These are phyloP conservation scores for Maudiozyma bulderi DNA, from an alignment of 805 yeast species.

Conservation along the genomic window DNA sequence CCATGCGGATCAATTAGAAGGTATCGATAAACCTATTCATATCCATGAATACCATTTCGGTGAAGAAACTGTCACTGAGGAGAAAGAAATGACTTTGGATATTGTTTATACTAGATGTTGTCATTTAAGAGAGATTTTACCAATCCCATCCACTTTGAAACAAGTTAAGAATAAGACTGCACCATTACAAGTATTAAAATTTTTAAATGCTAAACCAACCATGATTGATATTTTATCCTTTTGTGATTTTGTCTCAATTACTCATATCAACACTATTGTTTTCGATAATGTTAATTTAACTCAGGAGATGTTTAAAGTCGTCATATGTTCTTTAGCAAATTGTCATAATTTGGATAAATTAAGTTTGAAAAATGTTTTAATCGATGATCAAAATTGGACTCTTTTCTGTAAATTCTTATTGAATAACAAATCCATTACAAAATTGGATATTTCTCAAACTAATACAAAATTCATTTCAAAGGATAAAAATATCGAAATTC, in stretches of 20 bases:
- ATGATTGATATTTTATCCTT: conserved; percentile 79
- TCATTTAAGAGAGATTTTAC: conserved; percentile 80
- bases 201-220: conserved; percentile 80
- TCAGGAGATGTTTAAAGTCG: conserved; percentile 61
- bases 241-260: conserved; percentile 76
- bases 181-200: conserved; percentile 60
- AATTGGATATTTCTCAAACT: conserved; percentile 62
- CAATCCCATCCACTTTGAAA: conserved; percentile 79
- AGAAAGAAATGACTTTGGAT: conserved; percentile 37
- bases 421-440: conserved; percentile 45
- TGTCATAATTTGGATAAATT: conserved; percentile 60
- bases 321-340: conserved; percentile 60
- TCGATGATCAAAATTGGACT: conserved; percentile 69
- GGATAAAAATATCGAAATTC: neutral
- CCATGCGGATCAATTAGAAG: conserved; percentile 9
- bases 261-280: conserved; percentile 65
- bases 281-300: conserved; percentile 73
- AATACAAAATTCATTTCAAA: conserved; percentile 27
- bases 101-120: conserved; percentile 84
- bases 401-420: conserved; percentile 66
- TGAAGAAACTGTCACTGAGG: conserved; percentile 6
- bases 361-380: conserved; percentile 66
- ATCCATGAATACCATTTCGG: conserved; percentile 48
- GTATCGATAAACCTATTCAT: conserved; percentile 65
- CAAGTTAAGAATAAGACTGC: conserved; percentile 70